A percentile compares a stretch with the other conserved stretches of the same genome.
These are phyloP conservation scores for Crithidia brevicula DNA, from an alignment of 208 protist genomes.

Conservation along the genomic window DNA sequence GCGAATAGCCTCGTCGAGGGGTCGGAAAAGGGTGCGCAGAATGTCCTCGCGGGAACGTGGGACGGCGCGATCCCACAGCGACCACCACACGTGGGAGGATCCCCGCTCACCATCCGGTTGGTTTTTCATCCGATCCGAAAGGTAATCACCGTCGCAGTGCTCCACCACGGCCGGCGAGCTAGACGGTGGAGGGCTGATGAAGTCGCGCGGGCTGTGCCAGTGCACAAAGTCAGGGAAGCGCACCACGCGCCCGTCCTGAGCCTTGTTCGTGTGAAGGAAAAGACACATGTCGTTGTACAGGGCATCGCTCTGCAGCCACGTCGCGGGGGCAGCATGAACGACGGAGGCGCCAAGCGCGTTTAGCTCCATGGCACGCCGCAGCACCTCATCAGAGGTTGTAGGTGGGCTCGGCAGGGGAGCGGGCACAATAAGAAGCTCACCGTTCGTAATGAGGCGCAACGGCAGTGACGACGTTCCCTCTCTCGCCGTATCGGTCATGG, in stretches of 20 bases:
- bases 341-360: constrained; percentile 44
- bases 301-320: constrained; percentile 58
- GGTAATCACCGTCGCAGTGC: constrained; percentile 53
- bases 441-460: constrained; percentile 64
- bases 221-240: constrained; percentile 90
- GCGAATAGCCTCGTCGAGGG: constrained; percentile 44
- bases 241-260: constrained; percentile 67
- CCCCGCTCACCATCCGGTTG: constrained; percentile 12
- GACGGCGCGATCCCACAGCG: constrained; percentile 59
- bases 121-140: constrained; percentile 77
- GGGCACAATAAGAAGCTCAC: constrained; percentile 60
- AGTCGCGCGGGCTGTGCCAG: constrained; percentile 89
- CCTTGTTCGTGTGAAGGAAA: constrained; percentile 79
- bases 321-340: constrained; percentile 25
- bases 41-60: constrained; percentile 65
- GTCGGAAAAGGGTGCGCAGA: constrained; percentile 42
- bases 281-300: constrained; percentile 91
- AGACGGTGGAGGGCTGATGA: constrained; percentile 26
- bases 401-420: constrained; percentile 58
- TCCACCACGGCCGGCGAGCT: background rate
- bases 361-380: constrained; percentile 53
- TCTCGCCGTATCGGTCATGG: background rate
- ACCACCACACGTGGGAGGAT: constrained; percentile 66
- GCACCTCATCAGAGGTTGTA: constrained; percentile 66
- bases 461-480: background rate